Evolutionary conservation across 2,329 filamentous ascomycete species (phyloP).

Genomic region (Diaporthe capsici): DNA sequence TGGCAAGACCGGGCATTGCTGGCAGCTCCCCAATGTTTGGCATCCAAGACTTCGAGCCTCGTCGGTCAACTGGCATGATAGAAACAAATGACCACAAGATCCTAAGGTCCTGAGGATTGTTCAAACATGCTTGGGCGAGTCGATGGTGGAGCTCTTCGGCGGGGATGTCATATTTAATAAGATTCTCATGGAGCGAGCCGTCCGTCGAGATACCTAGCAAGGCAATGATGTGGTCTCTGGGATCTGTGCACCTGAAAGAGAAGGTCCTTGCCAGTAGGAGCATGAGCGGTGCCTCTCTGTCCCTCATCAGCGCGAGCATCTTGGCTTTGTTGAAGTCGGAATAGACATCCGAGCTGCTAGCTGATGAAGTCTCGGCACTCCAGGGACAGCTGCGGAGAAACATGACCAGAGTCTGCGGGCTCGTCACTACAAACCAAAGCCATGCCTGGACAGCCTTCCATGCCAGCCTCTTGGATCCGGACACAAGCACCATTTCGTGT

Average conservation of each 20-base stretch:
- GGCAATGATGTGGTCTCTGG: not conserved
- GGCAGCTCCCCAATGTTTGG: not conserved
- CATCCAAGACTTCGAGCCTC: not conserved
- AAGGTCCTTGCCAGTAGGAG: not conserved
- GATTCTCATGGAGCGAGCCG: not conserved
- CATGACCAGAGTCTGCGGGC: not conserved
- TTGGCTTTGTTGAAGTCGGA: not conserved
- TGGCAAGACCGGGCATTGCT: not conserved
- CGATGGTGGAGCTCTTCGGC: not conserved
- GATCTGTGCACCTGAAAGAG: not conserved
- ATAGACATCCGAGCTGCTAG: not conserved
- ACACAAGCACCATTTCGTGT: not conserved
- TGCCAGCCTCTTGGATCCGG: not conserved
- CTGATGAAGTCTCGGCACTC: not conserved
- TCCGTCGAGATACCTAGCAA: not conserved
- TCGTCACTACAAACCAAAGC: not conserved
- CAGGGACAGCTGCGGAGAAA: not conserved
- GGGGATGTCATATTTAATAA: not conserved
- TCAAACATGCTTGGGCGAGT: not conserved
- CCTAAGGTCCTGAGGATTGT: not conserved
- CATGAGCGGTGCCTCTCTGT: not conserved
- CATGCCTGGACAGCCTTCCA: not conserved
- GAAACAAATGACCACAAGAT: not conserved
- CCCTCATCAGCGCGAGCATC: not conserved
- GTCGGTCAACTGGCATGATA: not conserved